Evolutionary conservation across 202 grass and related monocot species (phyloP), one percentile per base, ranked within the genome.

Genomic region (Schoenoplectus triqueter): DNA sequence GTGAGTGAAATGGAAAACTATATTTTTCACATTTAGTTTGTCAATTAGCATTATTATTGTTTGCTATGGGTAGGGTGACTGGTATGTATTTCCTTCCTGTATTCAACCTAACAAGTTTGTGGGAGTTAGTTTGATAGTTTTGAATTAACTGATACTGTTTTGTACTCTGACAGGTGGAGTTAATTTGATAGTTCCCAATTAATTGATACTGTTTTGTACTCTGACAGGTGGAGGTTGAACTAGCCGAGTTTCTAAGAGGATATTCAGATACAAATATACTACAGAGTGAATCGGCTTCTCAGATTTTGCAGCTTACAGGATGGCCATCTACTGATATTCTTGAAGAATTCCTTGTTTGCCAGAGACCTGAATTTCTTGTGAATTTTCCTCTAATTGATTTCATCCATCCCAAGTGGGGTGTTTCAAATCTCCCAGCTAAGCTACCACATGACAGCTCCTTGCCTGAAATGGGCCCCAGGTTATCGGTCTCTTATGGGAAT

Each of bases 361-460:
- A 98, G 59, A 87, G 92, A 62, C 95, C 95, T 73, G 95, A 98
- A 75, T 98, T 98, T 87, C 84, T 98, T 66, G 84, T 93, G 79
- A 98, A 98, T 85, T 98, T 98, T 89, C 95, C 95, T 2, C 85
- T 98, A 70, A 88, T 98, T 85, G 95, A 98, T 85, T 98, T 98
- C 82, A 87, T 95, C 87, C 95, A 98, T 90, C 89, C 91, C 69
- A 95, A 91, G 75, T 98, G 95, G 92, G 95, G 95, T 64, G 60
- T 98, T 87, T 84, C 90, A 73, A 98, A 98, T 87, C 92, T 98
- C 80, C 81, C 88, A 84, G 89, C 95, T 71, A 98, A 93, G 81
- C 85, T 98, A 48, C 95, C 95, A 17, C 81, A 82, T 82, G 95
- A 98, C 80, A 73, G 85, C 50, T 68, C 91, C 86, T 86, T 90